A percentile compares a stretch with the other conserved stretches of the same genome.
These are phyloP conservation scores for Suillus alpinus DNA, from an alignment of 768 basidiomycete genomes.

Conservation along the genomic window DNA sequence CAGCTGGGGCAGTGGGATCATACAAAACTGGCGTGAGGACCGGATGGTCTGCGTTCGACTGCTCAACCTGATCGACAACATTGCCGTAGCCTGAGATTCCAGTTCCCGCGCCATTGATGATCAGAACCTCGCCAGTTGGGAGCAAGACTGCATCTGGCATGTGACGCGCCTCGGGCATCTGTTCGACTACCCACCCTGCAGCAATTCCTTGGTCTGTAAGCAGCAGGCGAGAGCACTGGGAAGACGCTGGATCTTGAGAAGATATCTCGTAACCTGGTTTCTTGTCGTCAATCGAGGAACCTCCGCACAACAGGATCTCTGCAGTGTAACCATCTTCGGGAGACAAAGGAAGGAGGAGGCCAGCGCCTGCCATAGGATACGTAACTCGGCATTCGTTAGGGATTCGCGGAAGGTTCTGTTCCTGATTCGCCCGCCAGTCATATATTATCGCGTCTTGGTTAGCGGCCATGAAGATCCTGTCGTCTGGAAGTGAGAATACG, in stretches of 20 bases:
- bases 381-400: constrained; percentile 80
- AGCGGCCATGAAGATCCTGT: constrained; percentile 71
- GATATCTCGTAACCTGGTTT: constrained; percentile 61
- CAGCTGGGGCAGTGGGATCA: constrained; percentile 49
- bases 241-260: constrained; percentile 69
- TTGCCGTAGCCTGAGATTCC: constrained; percentile 82
- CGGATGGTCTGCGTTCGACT: constrained; percentile 77
- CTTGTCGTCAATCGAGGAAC: constrained; percentile 62
- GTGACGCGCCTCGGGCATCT: constrained; percentile 68
- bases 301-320: constrained; percentile 75
- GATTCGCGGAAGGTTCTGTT: constrained; percentile 59
- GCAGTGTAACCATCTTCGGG: constrained; percentile 61
- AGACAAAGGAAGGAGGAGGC: constrained; percentile 67
- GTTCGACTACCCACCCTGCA: constrained; percentile 70
- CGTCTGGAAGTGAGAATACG: constrained; percentile 68
- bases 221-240: constrained; percentile 69
- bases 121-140: constrained; percentile 69
- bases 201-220: constrained; percentile 64
- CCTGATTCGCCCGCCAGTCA: constrained; percentile 64
- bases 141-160: constrained; percentile 84
- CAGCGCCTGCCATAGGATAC: constrained; percentile 80
- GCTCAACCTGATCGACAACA: constrained; percentile 63
- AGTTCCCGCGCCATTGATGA: constrained; percentile 72
- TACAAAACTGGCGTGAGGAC: constrained; percentile 71
- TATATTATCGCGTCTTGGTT: constrained; percentile 80